A percentile compares a stretch with the other conserved stretches of the same genome.
Conservation (phyloP, 1,284 basidiomycete genomes). For the Trichosporon coremiiforme region DNA sequence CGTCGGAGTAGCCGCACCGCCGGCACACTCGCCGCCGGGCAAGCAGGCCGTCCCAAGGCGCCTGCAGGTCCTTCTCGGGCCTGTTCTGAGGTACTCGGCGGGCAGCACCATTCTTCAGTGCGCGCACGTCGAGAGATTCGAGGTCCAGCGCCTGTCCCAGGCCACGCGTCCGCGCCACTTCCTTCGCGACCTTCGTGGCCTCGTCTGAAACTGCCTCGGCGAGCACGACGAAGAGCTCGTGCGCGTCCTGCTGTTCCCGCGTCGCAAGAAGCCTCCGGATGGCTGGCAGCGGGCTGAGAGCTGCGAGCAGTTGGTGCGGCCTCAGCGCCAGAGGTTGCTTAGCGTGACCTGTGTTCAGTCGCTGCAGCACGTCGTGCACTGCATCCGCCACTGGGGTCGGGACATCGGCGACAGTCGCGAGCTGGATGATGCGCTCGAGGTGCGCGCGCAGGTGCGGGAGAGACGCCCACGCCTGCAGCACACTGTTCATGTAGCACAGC, state of each 20-base stretch:
- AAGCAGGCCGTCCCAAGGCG: slow-evolving; percentile 55
- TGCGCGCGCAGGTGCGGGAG: slow-evolving; percentile 73
- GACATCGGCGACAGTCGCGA: slow-evolving; percentile 73
- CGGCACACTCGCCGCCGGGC: slow-evolving; percentile 51
- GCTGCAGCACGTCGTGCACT: slow-evolving; percentile 69
- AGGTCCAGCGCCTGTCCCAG: slow-evolving; percentile 29
- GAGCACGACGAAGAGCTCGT: slow-evolving; percentile 88
- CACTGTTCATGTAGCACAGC: slow-evolving; percentile 93
- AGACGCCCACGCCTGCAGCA: slow-evolving; percentile 84
- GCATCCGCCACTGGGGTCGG: slow-evolving; percentile 80
- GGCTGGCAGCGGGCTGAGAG: slow-evolving; percentile 65
- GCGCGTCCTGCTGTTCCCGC: slow-evolving; percentile 90
- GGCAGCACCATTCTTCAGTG: neutral
- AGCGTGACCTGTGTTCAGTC: slow-evolving; percentile 70
- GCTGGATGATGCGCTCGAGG: slow-evolving; percentile 69
- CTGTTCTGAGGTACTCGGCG: slow-evolving; percentile 12
- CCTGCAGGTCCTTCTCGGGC: slow-evolving; percentile 32
- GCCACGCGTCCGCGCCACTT: slow-evolving; percentile 40
- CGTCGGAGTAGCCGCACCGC: slow-evolving; percentile 50
- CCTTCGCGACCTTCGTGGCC: slow-evolving; percentile 57
- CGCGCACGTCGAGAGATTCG: neutral
- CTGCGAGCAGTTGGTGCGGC: slow-evolving; percentile 70
- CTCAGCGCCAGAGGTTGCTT: slow-evolving; percentile 64
- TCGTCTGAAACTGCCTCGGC: slow-evolving; percentile 85
- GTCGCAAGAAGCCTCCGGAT: slow-evolving; percentile 72